Evolutionary conservation across 441 rosid species (phyloP).

Genomic region (Syzygium malaccense): DNA sequence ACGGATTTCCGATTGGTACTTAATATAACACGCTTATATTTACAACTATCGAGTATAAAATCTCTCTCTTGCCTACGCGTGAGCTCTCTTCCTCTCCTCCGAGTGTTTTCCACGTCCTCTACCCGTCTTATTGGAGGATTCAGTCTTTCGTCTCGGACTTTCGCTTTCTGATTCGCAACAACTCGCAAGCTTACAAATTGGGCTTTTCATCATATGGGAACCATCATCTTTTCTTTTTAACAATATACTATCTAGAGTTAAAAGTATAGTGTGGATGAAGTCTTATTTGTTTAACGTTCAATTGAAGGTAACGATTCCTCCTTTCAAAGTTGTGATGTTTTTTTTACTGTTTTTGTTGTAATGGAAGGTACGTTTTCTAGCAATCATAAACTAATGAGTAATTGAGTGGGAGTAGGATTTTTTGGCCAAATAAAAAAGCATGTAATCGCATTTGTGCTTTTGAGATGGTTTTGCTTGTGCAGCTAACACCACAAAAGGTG

Average conservation of each 20-base stretch:
- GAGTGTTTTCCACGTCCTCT: neutral
- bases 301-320: neutral
- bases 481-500: neutral
- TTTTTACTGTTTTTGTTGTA: neutral
- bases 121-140: neutral
- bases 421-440: neutral
- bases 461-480: neutral
- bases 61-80: neutral
- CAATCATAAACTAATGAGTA: neutral
- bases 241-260: neutral
- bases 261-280: neutral
- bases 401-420: neutral
- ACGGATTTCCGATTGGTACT: neutral
- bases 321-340: neutral
- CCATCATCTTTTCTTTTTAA: neutral
- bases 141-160: neutral
- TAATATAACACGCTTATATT: neutral
- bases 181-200: neutral
- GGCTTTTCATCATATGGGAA: neutral
- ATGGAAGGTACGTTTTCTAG: neutral
- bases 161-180: neutral
- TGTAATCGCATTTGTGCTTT: neutral
- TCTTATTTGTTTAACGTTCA: neutral
- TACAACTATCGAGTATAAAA: neutral
- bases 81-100: neutral